These are phyloP conservation scores for Diplodia scrobiculata DNA, from an alignment of 2,329 filamentous ascomycete genomes.

Conservation along the genomic window DNA sequence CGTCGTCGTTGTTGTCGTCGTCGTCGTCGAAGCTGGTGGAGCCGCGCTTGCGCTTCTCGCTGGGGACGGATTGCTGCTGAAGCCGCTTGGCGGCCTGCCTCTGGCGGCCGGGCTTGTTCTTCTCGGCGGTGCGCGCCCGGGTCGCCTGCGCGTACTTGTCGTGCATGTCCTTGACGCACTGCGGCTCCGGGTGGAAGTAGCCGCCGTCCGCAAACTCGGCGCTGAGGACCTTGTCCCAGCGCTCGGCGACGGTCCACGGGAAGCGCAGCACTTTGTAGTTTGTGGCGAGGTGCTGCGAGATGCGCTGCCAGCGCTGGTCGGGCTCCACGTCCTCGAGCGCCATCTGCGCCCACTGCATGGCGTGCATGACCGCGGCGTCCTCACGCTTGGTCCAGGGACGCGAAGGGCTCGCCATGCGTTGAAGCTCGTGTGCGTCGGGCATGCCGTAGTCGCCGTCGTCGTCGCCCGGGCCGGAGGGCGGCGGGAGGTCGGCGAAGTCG, in stretches of 20 bases:
- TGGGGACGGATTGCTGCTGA: too few relatives aligned
- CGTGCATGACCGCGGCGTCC: neutral
- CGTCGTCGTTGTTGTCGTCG: too few relatives aligned
- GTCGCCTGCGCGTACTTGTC: neutral
- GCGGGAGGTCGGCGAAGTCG: too few relatives aligned
- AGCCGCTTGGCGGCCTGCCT: too few relatives aligned
- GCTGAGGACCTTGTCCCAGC: neutral
- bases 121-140: too few relatives aligned
- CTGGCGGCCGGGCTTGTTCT: too few relatives aligned
- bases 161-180: neutral
- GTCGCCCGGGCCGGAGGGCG: neutral
- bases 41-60: too few relatives aligned
- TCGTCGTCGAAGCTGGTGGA: too few relatives aligned
- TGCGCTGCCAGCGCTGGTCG: neutral
- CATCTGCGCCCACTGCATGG: neutral
- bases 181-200: neutral
- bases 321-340: neutral
- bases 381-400: neutral
- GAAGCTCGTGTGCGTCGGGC: too few relatives aligned
- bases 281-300: neutral
- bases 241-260: too few relatives aligned
- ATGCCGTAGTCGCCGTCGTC: too few relatives aligned
- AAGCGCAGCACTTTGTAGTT: neutral
- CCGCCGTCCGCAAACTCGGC: neutral
- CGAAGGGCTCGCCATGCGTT: too few relatives aligned